Conservation (phyloP, 2,329 filamentous ascomycete genomes). For the Chrysosphaeria jannelii region DNA sequence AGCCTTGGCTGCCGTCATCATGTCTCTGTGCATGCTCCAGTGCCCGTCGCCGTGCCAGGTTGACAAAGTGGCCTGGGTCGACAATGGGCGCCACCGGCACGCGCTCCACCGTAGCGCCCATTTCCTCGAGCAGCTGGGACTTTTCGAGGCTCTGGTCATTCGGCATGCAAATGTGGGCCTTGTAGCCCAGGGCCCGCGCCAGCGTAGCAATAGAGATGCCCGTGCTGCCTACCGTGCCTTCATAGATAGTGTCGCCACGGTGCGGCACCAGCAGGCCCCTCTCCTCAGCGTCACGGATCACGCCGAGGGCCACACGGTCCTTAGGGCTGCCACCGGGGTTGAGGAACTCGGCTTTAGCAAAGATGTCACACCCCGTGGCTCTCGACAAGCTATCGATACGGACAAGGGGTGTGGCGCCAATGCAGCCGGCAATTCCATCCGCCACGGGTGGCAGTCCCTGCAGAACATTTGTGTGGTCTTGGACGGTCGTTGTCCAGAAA, state of each 20-base stretch:
- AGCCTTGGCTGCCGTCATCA: conserved; percentile 37
- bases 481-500: not conserved
- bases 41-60: conserved; percentile 54
- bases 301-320: conserved; percentile 73
- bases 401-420: conserved; percentile 78
- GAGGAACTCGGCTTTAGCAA: conserved; percentile 86
- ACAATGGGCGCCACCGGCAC: conserved; percentile 80
- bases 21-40: conserved; percentile 32
- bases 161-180: conserved; percentile 92
- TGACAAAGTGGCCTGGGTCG: conserved; percentile 83
- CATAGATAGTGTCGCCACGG: conserved; percentile 82
- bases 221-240: conserved; percentile 87
- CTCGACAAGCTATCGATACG: conserved; percentile 61
- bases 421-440: conserved; percentile 66
- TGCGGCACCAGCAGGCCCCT: conserved; percentile 44
- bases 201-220: conserved; percentile 83
- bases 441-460: conserved; percentile 12
- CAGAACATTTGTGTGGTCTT: not conserved
- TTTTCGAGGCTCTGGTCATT: conserved; percentile 76
- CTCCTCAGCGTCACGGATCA: conserved; percentile 60
- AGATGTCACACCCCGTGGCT: conserved; percentile 63
- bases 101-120: conserved; percentile 77
- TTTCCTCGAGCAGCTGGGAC: conserved; percentile 57
- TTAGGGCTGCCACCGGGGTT: conserved; percentile 90
- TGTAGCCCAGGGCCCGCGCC: conserved; percentile 64